These are phyloP conservation scores for Beauveria sp. DNA, from an alignment of 2,329 filamentous ascomycete species.

Conservation along the genomic window DNA sequence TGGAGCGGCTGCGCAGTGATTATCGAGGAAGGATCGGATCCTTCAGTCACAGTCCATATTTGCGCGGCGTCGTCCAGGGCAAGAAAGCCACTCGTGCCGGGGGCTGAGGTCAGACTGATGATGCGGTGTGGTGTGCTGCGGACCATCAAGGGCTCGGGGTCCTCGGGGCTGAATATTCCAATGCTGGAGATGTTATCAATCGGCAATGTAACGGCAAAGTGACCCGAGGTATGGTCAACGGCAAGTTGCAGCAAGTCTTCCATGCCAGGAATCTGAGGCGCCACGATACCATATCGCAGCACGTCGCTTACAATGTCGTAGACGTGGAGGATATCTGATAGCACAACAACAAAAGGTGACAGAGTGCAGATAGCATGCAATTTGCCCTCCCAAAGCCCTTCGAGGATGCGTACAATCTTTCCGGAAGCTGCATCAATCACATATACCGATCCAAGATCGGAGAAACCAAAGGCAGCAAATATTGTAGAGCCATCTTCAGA, in stretches of 20 bases:
- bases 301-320: slow-evolving; percentile 80
- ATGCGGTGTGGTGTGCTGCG: slow-evolving; percentile 50
- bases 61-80: slow-evolving; percentile 69
- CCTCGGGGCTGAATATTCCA: slow-evolving; percentile 58
- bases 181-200: slow-evolving; percentile 42
- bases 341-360: slow-evolving; percentile 64
- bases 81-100: slow-evolving; percentile 64
- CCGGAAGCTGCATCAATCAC: slow-evolving; percentile 69
- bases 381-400: slow-evolving; percentile 57
- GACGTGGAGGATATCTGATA: slow-evolving; percentile 66
- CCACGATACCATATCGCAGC: slow-evolving; percentile 56
- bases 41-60: slow-evolving; percentile 56
- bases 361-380: slow-evolving; percentile 64
- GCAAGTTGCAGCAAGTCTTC: slow-evolving; percentile 56
- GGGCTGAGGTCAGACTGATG: slow-evolving; percentile 58
- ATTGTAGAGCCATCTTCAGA: slow-evolving; percentile 79
- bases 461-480: slow-evolving; percentile 55
- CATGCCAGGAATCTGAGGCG: slow-evolving; percentile 36
- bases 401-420: slow-evolving; percentile 56
- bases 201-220: slow-evolving; percentile 56
- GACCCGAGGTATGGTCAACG: slow-evolving; percentile 57
- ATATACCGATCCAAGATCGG: slow-evolving; percentile 57
- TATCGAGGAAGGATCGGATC: slow-evolving; percentile 45
- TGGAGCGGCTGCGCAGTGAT: slow-evolving; percentile 47
- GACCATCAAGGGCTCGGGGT: slow-evolving; percentile 51